Evolutionary conservation across 2,329 filamentous ascomycete species (phyloP).

Genomic region (Fusarium buharicum): DNA sequence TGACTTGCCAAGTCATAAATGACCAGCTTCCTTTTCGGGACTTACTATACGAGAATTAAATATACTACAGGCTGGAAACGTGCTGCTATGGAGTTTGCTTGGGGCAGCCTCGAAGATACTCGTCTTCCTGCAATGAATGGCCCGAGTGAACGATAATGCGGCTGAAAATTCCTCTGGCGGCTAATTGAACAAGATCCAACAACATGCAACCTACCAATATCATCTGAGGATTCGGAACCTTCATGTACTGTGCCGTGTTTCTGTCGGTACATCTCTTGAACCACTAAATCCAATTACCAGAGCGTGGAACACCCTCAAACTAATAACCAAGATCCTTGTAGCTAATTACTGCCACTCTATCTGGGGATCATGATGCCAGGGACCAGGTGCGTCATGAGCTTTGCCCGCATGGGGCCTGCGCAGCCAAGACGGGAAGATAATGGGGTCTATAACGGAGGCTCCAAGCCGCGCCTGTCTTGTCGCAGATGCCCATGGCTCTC

Average conservation of each 20-base stretch:
- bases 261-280: constrained; percentile 11
- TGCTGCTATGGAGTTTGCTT: constrained; percentile 8
- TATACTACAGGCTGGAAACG: constrained; percentile 1
- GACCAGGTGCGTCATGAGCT: constrained; percentile 30
- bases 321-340: constrained; percentile 30
- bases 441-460: constrained; percentile 24
- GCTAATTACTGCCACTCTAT: constrained; percentile 27
- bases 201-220: background rate
- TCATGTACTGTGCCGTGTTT: background rate
- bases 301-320: constrained; percentile 8
- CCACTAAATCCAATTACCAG: constrained; percentile 11
- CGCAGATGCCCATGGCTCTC: constrained; percentile 2
- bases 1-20: constrained; percentile 22
- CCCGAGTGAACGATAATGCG: constrained; percentile 3
- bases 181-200: background rate
- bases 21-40: constrained; percentile 21
- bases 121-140: constrained; percentile 9
- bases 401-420: constrained; percentile 11
- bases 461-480: constrained; percentile 18
- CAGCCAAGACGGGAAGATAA: constrained; percentile 33
- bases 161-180: constrained; percentile 14
- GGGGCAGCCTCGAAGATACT: background rate
- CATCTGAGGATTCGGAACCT: background rate
- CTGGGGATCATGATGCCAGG: constrained; percentile 33
- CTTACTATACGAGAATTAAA: constrained; percentile 3